Conservation (phyloP, 2,329 filamentous ascomycete species). For the Sphaerulina populicola region DNA sequence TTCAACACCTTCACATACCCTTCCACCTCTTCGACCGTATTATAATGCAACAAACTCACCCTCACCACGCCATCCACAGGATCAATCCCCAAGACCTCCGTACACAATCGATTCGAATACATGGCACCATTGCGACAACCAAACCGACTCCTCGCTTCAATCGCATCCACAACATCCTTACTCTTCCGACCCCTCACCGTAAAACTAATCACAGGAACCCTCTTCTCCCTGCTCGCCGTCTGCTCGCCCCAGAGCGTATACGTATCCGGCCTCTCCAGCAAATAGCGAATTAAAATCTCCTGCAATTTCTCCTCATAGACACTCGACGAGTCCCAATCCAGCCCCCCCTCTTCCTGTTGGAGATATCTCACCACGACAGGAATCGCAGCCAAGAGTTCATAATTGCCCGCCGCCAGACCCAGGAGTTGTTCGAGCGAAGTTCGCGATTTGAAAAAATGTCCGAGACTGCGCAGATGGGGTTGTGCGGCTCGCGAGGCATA, state of each 20-base stretch:
- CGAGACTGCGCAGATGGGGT: constrained; percentile 48
- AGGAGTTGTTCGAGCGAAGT: constrained; percentile 58
- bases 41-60: constrained; percentile 64
- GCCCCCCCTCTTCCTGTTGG: no score
- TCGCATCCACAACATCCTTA: constrained; percentile 51
- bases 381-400: constrained; percentile 59
- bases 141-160: constrained; percentile 52
- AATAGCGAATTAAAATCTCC: constrained; percentile 50
- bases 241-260: constrained; percentile 51
- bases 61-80: constrained; percentile 56
- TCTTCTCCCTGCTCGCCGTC: constrained; percentile 39
- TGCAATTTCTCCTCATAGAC: constrained; percentile 56
- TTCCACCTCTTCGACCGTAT: constrained; percentile 49
- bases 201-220: constrained; percentile 62
- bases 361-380: constrained; percentile 54
- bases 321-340: constrained; percentile 47
- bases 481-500: constrained; percentile 56
- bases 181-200: constrained; percentile 50
- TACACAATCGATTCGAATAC: constrained; percentile 56
- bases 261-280: constrained; percentile 46
- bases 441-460: constrained; percentile 58
- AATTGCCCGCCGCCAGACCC: constrained; percentile 59
- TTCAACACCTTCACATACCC: constrained; percentile 48
- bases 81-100: constrained; percentile 50
- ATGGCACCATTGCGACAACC: constrained; percentile 62